These are phyloP conservation scores for Agrocybe pediades DNA, from an alignment of 768 basidiomycete species.

Conservation along the genomic window DNA sequence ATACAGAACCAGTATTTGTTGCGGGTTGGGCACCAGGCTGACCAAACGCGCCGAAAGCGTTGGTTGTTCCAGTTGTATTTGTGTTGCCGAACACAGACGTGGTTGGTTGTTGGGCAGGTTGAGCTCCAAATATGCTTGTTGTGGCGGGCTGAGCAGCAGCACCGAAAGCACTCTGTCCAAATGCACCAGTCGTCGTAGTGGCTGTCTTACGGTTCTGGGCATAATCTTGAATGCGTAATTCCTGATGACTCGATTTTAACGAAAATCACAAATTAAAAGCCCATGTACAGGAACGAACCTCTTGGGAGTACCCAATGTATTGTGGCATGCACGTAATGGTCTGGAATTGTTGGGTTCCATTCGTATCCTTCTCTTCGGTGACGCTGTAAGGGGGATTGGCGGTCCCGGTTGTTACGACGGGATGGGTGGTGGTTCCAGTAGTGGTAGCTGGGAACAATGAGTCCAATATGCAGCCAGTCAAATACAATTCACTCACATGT, in stretches of 20 bases:
- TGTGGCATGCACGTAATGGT: slow-evolving; percentile 79
- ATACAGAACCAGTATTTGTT: slow-evolving; percentile 32
- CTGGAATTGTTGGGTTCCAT: slow-evolving; percentile 69
- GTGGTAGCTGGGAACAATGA: slow-evolving; percentile 12
- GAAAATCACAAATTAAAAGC: slow-evolving; percentile 2
- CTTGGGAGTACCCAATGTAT: slow-evolving; percentile 78
- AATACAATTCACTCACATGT: slow-evolving; percentile 14
- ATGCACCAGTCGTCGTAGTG: slow-evolving; percentile 39
- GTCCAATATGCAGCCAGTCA: neutral
- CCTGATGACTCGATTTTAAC: slow-evolving; percentile 38
- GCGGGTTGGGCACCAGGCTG: slow-evolving; percentile 26
- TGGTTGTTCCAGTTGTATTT: slow-evolving; percentile 30
- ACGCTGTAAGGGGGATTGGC: slow-evolving; percentile 31
- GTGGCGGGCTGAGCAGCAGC: slow-evolving; percentile 42
- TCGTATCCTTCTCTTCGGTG: slow-evolving; percentile 74
- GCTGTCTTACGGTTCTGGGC: slow-evolving; percentile 73
- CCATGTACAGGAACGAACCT: slow-evolving; percentile 49
- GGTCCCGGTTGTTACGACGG: slow-evolving; percentile 72
- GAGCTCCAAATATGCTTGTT: slow-evolving; percentile 48
- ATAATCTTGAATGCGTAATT: slow-evolving; percentile 79
- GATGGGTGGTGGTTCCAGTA: slow-evolving; percentile 24
- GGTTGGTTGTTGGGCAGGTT: slow-evolving; percentile 40
- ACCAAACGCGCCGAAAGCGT: slow-evolving; percentile 49
- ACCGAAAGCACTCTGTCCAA: slow-evolving; percentile 56
- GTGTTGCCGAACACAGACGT: slow-evolving; percentile 37